Conservation (phyloP, 2,329 filamentous ascomycete species). For the Pseudopyricularia javanii region DNA sequence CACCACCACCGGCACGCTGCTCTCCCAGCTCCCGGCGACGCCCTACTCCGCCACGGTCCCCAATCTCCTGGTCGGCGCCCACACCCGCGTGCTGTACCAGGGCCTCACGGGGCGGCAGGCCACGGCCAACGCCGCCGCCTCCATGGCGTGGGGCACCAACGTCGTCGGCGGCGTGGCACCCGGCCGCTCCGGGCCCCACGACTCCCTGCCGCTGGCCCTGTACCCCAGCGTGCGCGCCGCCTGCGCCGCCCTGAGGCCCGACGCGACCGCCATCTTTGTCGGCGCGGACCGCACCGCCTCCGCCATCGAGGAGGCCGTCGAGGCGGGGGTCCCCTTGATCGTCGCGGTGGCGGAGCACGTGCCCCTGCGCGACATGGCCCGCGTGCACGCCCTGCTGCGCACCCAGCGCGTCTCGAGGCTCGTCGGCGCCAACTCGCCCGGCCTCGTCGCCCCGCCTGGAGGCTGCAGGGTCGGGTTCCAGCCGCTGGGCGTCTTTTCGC, state of each 20-base stretch:
- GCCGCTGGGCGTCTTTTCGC: slow-evolving; percentile 60
- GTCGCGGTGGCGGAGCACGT: slow-evolving; percentile 74
- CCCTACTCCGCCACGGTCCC: slow-evolving; percentile 9
- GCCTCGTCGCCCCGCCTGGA: slow-evolving; percentile 66
- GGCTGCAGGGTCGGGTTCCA: slow-evolving; percentile 68
- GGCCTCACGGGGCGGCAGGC: slow-evolving; percentile 38
- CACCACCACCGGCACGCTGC: neutral
- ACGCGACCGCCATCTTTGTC: slow-evolving; percentile 71
- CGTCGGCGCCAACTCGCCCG: slow-evolving; percentile 71
- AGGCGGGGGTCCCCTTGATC: slow-evolving; percentile 65
- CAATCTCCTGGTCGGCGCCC: slow-evolving; percentile 23
- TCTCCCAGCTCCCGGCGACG: neutral
- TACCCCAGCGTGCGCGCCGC: slow-evolving; percentile 12
- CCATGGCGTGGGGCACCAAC: slow-evolving; percentile 65
- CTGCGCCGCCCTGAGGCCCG: slow-evolving; percentile 49
- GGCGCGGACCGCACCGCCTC: slow-evolving; percentile 59
- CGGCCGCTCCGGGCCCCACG: slow-evolving; percentile 42
- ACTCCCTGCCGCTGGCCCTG: slow-evolving; percentile 56
- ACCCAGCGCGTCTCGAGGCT: slow-evolving; percentile 61
- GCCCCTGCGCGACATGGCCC: slow-evolving; percentile 64
- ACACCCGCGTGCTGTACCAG: slow-evolving; percentile 28
- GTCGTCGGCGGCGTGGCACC: slow-evolving; percentile 71
- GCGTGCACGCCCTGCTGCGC: slow-evolving; percentile 55
- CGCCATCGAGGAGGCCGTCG: slow-evolving; percentile 70
- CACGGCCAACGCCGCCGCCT: slow-evolving; percentile 65